Conservation (phyloP, 2,329 filamentous ascomycete genomes). For the Botryosphaeria agaves region DNA sequence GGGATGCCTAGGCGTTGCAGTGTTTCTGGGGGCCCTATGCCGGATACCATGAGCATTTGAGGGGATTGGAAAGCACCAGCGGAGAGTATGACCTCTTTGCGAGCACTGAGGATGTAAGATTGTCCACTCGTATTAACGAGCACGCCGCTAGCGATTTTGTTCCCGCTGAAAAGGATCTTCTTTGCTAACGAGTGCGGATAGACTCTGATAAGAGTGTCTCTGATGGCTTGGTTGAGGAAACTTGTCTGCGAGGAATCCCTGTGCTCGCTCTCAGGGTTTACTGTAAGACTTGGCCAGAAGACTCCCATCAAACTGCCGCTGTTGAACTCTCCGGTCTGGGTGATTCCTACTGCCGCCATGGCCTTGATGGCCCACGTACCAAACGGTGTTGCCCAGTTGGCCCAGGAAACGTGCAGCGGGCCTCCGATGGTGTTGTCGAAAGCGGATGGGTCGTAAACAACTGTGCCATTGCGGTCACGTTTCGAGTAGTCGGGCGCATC, state of each 20-base stretch:
- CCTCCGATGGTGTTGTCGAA: slow-evolving; percentile 8
- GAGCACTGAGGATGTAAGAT: slow-evolving; percentile 11
- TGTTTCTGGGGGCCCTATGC: slow-evolving; percentile 1
- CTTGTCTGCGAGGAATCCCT: slow-evolving; percentile 10
- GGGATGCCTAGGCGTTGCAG: slow-evolving; percentile 1
- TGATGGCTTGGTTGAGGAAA: slow-evolving; percentile 12
- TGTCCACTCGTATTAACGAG: slow-evolving; percentile 9
- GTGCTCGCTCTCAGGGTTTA: slow-evolving; percentile 9
- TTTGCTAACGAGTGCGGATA: slow-evolving; percentile 16
- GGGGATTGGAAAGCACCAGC: slow-evolving; percentile 26
- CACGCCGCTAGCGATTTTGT: slow-evolving; percentile 13
- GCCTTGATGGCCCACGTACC: slow-evolving; percentile 12
- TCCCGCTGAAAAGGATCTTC: slow-evolving; percentile 14
- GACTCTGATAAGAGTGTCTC: slow-evolving; percentile 12
- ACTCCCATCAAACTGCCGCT: slow-evolving; percentile 8
- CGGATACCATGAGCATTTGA: slow-evolving; percentile 9
- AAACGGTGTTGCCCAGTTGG: slow-evolving; percentile 11
- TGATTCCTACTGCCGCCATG: slow-evolving; percentile 12
- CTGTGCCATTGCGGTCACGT: slow-evolving; percentile 10
- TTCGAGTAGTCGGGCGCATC: slow-evolving; percentile 7
- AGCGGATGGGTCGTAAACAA: slow-evolving; percentile 8
- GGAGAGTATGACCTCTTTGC: slow-evolving; percentile 26
- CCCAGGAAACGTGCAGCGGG: slow-evolving; percentile 16
- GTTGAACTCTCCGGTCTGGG: slow-evolving; percentile 11
- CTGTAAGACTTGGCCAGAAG: slow-evolving; percentile 7